Evolutionary conservation across 1,139 yeast species (phyloP).

Genomic region (Diutina pseudorugosa): DNA sequence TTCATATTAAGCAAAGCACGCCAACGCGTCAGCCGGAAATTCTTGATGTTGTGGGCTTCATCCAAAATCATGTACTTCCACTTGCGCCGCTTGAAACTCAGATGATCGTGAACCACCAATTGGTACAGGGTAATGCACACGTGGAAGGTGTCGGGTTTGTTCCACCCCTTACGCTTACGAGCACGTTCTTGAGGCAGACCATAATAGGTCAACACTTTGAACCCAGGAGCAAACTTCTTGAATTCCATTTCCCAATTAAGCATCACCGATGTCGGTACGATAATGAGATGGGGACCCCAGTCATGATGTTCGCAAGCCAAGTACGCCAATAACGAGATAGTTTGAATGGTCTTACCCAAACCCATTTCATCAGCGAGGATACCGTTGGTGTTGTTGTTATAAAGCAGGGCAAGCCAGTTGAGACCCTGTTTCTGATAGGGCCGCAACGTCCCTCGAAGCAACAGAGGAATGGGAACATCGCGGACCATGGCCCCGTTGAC

Average conservation of each 20-base stretch:
- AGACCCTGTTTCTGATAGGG: constrained; percentile 93
- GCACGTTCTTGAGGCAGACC: constrained; percentile 98
- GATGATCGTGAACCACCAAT: constrained; percentile 91
- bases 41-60: constrained; percentile 97
- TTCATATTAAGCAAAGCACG: constrained; percentile 89
- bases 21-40: constrained; percentile 95
- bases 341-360: constrained; percentile 92
- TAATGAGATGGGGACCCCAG: constrained; percentile 97
- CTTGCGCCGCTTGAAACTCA: constrained; percentile 77
- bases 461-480: constrained; percentile 58
- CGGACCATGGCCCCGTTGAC: constrained; percentile 42
- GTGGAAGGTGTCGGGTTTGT: constrained; percentile 89
- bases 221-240: constrained; percentile 96
- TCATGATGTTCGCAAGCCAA: constrained; percentile 86
- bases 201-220: constrained; percentile 88
- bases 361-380: constrained; percentile 99
- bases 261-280: constrained; percentile 98
- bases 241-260: constrained; percentile 99
- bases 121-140: constrained; percentile 96
- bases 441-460: constrained; percentile 71
- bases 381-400: constrained; percentile 89
- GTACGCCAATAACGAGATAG: constrained; percentile 76
- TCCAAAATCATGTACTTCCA: constrained; percentile 97
- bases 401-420: constrained; percentile 92
- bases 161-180: constrained; percentile 95